Evolutionary conservation across 2,329 filamentous ascomycete species (phyloP), one percentile per base, ranked within the genome.

Genomic region (Stemphylium lycopersici): DNA sequence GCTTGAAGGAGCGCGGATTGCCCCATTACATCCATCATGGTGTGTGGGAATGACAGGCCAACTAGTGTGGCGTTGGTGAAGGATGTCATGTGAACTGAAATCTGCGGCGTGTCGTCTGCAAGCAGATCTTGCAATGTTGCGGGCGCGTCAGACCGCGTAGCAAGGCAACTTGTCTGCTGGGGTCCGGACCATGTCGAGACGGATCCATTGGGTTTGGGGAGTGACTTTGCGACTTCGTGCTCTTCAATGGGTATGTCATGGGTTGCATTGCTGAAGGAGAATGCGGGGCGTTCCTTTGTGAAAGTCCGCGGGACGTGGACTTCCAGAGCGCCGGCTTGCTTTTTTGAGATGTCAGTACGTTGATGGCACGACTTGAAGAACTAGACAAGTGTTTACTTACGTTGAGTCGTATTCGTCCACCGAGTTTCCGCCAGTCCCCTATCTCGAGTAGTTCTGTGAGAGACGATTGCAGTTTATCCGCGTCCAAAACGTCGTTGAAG

Each of bases 21-120:
- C 3, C 79, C 81, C 58, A 80, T 72, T 3, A 72, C 78, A 55
- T 84, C 82, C 52, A 78, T 77, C 5, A 83, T 63, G 0, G 76
- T 77, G 62, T 85, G 83, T 2, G 79, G 76, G 69, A 76, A 82
- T 1, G 70, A 69, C 0, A 84, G 56, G 0, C 74, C 72, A 1
- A 85, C 69, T 0, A 84, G 63, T 0, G 83, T 85, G 0, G 79
- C 78, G 51, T 85, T 78, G 3, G 60, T 63, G 61, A 85, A 84
- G 0, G 76, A 76, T 3, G 78, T 76, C 37, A 84, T 70, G 55
- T 82, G 79, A 4, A 84, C 67, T 3, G 75, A 74, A 4, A 84
- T 62, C 60, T 80, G 78, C 0, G 81, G 81, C 15, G 61, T 66
- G 61, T 83, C 80, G 4, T 61, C 56, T n/a, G 52, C 31, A 13